Conservation (phyloP, 2,329 filamentous ascomycete species). For the Diplodia mutila region DNA sequence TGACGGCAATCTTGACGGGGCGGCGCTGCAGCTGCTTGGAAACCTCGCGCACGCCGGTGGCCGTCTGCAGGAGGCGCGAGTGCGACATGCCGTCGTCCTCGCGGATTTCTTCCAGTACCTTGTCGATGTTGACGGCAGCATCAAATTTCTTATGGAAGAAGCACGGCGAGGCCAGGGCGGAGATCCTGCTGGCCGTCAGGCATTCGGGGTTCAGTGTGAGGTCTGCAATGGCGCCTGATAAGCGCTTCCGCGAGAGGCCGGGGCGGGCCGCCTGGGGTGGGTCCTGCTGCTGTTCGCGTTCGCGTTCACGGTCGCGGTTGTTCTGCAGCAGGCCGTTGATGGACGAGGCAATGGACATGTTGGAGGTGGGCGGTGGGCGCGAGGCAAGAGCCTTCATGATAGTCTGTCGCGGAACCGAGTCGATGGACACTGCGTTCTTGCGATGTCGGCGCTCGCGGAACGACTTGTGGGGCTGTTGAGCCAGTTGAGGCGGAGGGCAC, state of each 20-base stretch:
- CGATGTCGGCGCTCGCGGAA: constrained; percentile 46
- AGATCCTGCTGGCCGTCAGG: constrained; percentile 54
- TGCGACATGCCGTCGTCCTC: constrained; percentile 89
- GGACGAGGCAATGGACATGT: constrained; percentile 64
- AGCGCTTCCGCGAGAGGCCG: constrained; percentile 53
- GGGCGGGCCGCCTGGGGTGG: not conserved
- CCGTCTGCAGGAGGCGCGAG: constrained; percentile 91
- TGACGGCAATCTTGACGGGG: constrained; percentile 88
- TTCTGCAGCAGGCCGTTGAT: constrained; percentile 60
- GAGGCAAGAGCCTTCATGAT: constrained; percentile 82
- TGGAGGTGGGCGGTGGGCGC: constrained; percentile 57
- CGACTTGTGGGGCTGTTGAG: constrained; percentile 29
- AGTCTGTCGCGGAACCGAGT: constrained; percentile 75
- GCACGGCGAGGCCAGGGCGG: constrained; percentile 84
- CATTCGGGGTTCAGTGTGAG: constrained; percentile 53
- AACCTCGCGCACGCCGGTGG: constrained; percentile 91
- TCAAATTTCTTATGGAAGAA: constrained; percentile 98
- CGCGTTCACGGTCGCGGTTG: constrained; percentile 6
- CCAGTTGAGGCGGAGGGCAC: constrained; percentile 6
- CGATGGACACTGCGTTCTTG: constrained; percentile 58
- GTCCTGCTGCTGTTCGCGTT: not conserved
- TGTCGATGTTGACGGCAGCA: constrained; percentile 91
- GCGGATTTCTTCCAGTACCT: constrained; percentile 91
- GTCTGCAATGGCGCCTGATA: constrained; percentile 63
- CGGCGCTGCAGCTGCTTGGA: constrained; percentile 92